phyloP scores from a whole-genome alignment of 352 stramenopile species.

The Plasmopara muralis region DNA sequence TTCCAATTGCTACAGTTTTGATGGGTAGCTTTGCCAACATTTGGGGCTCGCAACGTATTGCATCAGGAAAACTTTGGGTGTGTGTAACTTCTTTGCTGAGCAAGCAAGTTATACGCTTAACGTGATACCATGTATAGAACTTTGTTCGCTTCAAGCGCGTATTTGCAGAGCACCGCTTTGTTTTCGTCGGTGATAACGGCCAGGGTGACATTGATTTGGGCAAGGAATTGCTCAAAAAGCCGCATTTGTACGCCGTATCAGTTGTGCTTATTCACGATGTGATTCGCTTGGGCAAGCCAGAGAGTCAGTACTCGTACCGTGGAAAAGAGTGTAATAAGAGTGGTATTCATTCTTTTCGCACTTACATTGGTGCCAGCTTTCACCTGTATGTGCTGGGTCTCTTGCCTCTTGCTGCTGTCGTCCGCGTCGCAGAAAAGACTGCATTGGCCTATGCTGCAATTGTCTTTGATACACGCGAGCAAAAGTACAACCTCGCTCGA shows the following conservation, averaged over 20 bases:
- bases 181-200: constrained; percentile 79
- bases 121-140: too few species aligned
- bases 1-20: constrained; percentile 31
- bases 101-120: too few species aligned
- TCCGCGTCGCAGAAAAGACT: constrained; percentile 60
- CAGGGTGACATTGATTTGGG: constrained; percentile 77
- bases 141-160: constrained; percentile 53
- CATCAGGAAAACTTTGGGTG: constrained; percentile 60
- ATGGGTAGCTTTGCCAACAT: constrained; percentile 67
- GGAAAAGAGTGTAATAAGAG: constrained; percentile 53
- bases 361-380: constrained; percentile 71
- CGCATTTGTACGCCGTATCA: constrained; percentile 43
- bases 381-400: constrained; percentile 46
- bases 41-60: constrained; percentile 57
- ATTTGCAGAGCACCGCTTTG: constrained; percentile 66
- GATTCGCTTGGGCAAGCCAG: constrained; percentile 8
- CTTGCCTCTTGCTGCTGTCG: constrained; percentile 42
- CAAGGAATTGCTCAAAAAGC: constrained; percentile 53
- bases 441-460: constrained; percentile 46
- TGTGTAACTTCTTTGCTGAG: constrained; percentile 20
- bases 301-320: constrained; percentile 43
- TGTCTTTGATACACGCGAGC: constrained; percentile 47
- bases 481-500: constrained; percentile 44
- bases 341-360: constrained; percentile 66
- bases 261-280: constrained; percentile 36